A percentile compares a stretch with the other conserved stretches of the same genome.
Conservation (phyloP, 2,329 filamentous ascomycete species). For the Alternaria gaisen region DNA sequence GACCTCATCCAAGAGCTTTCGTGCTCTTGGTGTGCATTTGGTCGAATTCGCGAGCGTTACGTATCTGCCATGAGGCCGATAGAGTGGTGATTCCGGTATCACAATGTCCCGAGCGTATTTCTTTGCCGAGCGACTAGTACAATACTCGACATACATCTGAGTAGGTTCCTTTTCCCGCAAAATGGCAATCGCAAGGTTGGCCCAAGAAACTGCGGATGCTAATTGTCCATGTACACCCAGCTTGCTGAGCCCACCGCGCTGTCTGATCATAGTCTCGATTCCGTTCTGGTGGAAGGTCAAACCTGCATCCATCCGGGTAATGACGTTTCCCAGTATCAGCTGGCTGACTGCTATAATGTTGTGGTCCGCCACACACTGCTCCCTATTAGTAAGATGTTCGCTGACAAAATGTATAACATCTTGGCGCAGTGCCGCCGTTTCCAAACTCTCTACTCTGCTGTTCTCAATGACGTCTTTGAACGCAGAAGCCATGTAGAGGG, state of each 20-base stretch:
- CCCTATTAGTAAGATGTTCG: conserved; percentile 35
- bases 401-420: conserved; percentile 48
- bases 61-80: conserved; percentile 39
- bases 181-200: conserved; percentile 43
- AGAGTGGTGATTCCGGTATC: conserved; percentile 50
- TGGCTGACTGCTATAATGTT: conserved; percentile 50
- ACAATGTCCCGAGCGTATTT: conserved; percentile 28
- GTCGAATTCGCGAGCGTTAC: conserved; percentile 37
- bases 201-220: conserved; percentile 45
- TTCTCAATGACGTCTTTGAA: conserved; percentile 44
- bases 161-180: conserved; percentile 41
- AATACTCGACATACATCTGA: conserved; percentile 41
- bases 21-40: conserved; percentile 22
- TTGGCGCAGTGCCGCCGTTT: conserved; percentile 42
- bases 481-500: conserved; percentile 46
- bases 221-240: conserved; percentile 44
- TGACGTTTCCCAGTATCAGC: conserved; percentile 47
- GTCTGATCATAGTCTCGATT: conserved; percentile 42
- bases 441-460: conserved; percentile 36
- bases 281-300: conserved; percentile 42
- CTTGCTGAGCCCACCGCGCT: conserved; percentile 45
- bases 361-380: conserved; percentile 37
- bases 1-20: conserved; percentile 40
- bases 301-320: conserved; percentile 33
- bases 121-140: conserved; percentile 19